Evolutionary conservation across 306 rosid species (phyloP), one percentile per base, ranked within the genome.

Genomic region (Trichosanthes cucumerina): DNA sequence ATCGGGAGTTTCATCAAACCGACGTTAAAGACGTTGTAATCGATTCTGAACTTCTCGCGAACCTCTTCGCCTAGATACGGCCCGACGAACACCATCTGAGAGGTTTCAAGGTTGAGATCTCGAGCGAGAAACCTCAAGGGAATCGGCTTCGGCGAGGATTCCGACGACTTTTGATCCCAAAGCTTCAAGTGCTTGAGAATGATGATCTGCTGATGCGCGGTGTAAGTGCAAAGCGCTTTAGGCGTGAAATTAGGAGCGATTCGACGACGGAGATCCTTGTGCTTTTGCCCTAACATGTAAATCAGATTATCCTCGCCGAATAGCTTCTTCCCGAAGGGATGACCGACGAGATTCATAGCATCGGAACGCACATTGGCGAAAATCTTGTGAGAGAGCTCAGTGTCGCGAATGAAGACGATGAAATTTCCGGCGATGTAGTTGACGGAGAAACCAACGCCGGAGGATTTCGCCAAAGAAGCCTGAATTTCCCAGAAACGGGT

Each of bases 291-390:
- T 65, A 86, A 86, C 93, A 88, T 89, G 85, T 91, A 92, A 52
- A 95, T 95, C 54, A 95, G 90, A 72, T 95, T 95, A 70, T 92
- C 97, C 0, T 95, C 91, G 1, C 97, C 98, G 54, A 95, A 95
- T 1, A 95, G 97, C 75, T 92, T 95, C 38, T 95, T 92, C 0
- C 97, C 98, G 24, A 95, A 95, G 1, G 98, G 98, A 36, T 95
- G 98, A 18, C 97, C 97, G 36, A 95, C 89, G 0, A 95, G 85
- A 34, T 41, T 85, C 70, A 95, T 89, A 0, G 97, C 97, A 33
- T 92, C 84, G 46, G 96, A 92, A 18, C 88, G 86, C 11, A 95
- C 98, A 83, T 95, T 95, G 76, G 95, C 64, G 85, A 95, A 95
- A 65, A 95, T 50, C 77, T 87, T 88, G 84, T 91, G 97, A 11